Evolutionary conservation across 768 basidiomycete genomes (phyloP).

Genomic region (Chlorophyllum brunneum): DNA sequence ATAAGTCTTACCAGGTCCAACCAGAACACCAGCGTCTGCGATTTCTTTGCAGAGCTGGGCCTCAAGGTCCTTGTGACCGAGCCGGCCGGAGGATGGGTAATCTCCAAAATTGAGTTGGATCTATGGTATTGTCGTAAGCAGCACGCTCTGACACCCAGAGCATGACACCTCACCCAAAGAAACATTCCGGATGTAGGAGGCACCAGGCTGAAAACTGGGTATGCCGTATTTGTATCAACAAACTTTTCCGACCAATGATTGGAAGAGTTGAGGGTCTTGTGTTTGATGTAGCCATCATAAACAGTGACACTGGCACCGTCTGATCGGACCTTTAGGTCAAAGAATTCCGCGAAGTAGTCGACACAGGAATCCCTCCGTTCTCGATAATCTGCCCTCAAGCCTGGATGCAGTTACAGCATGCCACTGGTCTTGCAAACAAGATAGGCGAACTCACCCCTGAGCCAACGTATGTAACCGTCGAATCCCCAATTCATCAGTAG

Average conservation of each 20-base stretch:
- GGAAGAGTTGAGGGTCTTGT: slow-evolving; percentile 24
- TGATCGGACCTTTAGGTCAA: slow-evolving; percentile 46
- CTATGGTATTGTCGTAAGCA: slow-evolving; percentile 27
- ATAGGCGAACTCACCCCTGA: slow-evolving; percentile 44
- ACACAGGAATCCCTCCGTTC: slow-evolving; percentile 59
- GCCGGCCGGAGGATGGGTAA: slow-evolving; percentile 40
- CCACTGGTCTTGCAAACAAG: not conserved
- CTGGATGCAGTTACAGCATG: slow-evolving; percentile 23
- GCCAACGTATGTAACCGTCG: slow-evolving; percentile 75
- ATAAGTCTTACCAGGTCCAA: slow-evolving; percentile 62
- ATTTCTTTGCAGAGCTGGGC: slow-evolving; percentile 57
- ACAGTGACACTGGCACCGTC: slow-evolving; percentile 28
- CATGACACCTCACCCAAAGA: slow-evolving; percentile 46
- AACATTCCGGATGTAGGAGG: slow-evolving; percentile 87
- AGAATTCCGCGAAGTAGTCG: slow-evolving; percentile 59
- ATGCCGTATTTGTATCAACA: slow-evolving; percentile 2
- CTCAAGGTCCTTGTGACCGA: slow-evolving; percentile 44
- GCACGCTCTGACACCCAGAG: not conserved
- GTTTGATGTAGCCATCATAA: slow-evolving; percentile 43
- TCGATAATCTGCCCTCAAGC: slow-evolving; percentile 51
- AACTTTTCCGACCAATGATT: slow-evolving; percentile 15
- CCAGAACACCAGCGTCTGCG: slow-evolving; percentile 57
- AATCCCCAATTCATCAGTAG: slow-evolving; percentile 64
- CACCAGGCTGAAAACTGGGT: slow-evolving; percentile 58
- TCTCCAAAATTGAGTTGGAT: slow-evolving; percentile 58